phyloP scores from a whole-genome alignment of 352 stramenopile species.

The Pythium biforme region DNA sequence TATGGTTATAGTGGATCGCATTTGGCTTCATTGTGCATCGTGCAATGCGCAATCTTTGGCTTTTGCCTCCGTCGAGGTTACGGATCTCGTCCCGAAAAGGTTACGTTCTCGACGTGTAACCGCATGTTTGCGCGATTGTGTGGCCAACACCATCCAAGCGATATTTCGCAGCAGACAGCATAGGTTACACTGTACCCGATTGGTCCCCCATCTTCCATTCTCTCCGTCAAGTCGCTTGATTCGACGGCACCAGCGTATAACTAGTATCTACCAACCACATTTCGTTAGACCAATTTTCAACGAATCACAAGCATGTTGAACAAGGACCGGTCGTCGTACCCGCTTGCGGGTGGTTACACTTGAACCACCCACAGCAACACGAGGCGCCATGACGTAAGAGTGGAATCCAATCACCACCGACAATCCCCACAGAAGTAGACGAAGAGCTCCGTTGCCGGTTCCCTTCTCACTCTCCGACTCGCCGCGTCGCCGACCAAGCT shows the following conservation, averaged over 20 bases:
- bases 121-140: slow-evolving; percentile 19
- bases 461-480: background rate
- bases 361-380: slow-evolving; percentile 8
- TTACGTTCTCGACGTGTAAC: background rate
- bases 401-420: background rate
- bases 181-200: background rate
- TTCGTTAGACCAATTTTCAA: slow-evolving; percentile 6
- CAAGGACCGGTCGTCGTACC: slow-evolving; percentile 13
- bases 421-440: slow-evolving; percentile 7
- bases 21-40: background rate
- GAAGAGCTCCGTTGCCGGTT: background rate
- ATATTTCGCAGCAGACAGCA: slow-evolving; percentile 1
- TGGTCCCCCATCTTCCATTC: too few relatives aligned
- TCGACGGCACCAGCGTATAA: slow-evolving; percentile 4
- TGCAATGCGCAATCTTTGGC: background rate
- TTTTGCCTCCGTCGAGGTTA: background rate
- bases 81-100: background rate
- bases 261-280: slow-evolving; percentile 1
- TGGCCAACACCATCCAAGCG: slow-evolving; percentile 14
- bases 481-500: background rate
- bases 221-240: slow-evolving; percentile 3
- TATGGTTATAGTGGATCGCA: too few relatives aligned
- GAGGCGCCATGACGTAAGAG: slow-evolving; percentile 11
- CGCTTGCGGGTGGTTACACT: slow-evolving; percentile 8
- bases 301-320: slow-evolving; percentile 24